phyloP scores from a whole-genome alignment of 768 basidiomycete genomes.

The Naganishia antarctica region DNA sequence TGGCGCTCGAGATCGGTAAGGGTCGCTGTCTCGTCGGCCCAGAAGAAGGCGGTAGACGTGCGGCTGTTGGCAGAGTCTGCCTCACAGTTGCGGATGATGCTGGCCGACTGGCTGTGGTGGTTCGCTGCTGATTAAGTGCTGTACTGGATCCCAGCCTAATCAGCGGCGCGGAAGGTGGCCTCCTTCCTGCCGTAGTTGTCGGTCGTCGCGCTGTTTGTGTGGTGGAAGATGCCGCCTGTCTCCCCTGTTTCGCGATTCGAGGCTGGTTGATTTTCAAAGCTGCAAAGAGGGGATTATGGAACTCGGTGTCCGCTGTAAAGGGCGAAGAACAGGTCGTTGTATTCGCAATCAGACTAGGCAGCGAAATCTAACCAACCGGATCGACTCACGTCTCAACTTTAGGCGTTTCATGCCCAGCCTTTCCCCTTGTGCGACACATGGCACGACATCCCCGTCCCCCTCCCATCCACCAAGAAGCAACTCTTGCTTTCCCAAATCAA shows the following conservation, averaged over 20 bases:
- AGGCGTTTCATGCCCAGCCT: not conserved
- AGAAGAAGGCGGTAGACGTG: not conserved
- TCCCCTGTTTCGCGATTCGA: not conserved
- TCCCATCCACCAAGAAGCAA: conserved; percentile 19
- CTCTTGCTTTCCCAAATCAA: conserved; percentile 11
- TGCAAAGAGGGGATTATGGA: conserved; percentile 16
- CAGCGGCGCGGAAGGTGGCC: not conserved
- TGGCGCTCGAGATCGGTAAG: not conserved
- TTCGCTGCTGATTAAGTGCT: not conserved
- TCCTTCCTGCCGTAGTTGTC: not conserved
- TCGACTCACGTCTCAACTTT: conserved; percentile 5
- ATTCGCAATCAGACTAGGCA: not conserved
- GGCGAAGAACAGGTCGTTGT: not conserved
- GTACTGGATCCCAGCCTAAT: not conserved
- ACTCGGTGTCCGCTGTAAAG: not conserved
- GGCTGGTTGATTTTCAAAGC: conserved; percentile 6
- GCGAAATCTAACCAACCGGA: too few relatives aligned
- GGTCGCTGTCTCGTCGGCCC: not conserved
- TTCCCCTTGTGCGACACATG: not conserved
- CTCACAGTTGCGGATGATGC: not conserved
- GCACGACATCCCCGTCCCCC: conserved; percentile 5
- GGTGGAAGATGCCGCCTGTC: not conserved
- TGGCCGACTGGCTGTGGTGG: not conserved
- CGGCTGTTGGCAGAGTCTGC: not conserved
- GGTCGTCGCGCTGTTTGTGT: not conserved